These are phyloP conservation scores for Endocalyx cinctus DNA, from an alignment of 2,329 filamentous ascomycete genomes.

Conservation along the genomic window DNA sequence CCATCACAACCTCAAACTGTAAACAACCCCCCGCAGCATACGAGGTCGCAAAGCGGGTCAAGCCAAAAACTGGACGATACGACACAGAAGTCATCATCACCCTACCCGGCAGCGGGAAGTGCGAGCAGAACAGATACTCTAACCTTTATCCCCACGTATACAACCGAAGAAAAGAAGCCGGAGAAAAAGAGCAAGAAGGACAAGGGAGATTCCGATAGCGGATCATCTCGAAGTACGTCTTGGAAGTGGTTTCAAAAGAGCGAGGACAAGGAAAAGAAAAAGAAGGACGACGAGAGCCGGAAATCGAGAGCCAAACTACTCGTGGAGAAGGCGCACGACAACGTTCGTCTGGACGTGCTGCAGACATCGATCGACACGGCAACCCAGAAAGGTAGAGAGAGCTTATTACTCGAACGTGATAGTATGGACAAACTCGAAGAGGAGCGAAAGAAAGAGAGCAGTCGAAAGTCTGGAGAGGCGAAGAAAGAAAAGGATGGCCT, in stretches of 20 bases:
- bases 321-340: constrained; percentile 64
- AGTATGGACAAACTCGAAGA: constrained; percentile 66
- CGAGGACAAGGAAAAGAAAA: constrained; percentile 70
- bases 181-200: constrained; percentile 77
- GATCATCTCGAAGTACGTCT: constrained; percentile 62
- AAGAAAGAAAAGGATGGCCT: constrained; percentile 93
- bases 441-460: constrained; percentile 76
- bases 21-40: constrained; percentile 13
- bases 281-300: constrained; percentile 57
- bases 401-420: constrained; percentile 76
- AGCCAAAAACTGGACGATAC: constrained; percentile 59
- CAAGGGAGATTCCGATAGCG: constrained; percentile 56
- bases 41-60: constrained; percentile 29
- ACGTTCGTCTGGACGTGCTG: constrained; percentile 76
- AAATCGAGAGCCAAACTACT: constrained; percentile 60
- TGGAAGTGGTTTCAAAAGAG: constrained; percentile 71
- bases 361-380: constrained; percentile 78
- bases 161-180: constrained; percentile 63
- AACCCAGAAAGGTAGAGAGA: constrained; percentile 68
- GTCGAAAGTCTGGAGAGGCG: constrained; percentile 65
- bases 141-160: constrained; percentile 72
- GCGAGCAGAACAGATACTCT: constrained; percentile 68
- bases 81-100: constrained; percentile 58
- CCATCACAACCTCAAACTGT: constrained; percentile 18
- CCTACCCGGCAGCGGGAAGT: constrained; percentile 62